Evolutionary conservation across 192 early-diverging fungal genomes (phyloP).

Genomic region (Entomortierella beljakovae): DNA sequence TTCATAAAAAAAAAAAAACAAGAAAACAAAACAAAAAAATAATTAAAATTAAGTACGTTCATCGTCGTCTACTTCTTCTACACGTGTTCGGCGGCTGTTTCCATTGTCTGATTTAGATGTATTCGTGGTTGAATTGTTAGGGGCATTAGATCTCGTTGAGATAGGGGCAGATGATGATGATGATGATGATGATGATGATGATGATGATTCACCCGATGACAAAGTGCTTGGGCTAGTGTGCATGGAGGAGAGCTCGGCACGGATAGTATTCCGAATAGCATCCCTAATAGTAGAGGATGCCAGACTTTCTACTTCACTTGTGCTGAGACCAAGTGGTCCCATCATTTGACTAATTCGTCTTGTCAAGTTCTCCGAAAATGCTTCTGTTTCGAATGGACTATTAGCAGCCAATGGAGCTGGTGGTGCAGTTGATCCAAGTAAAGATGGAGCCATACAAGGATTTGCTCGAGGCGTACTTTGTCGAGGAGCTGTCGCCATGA

Average conservation of each 20-base stretch:
- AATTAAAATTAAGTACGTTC: background rate
- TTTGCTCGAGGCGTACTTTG: slow-evolving; percentile 12
- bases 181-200: background rate
- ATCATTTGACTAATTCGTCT: slow-evolving; percentile 25
- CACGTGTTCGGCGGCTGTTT: slow-evolving; percentile 8
- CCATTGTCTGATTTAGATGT: background rate
- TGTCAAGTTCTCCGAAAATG: slow-evolving; percentile 21
- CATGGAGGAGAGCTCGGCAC: slow-evolving; percentile 15
- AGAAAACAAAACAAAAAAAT: background rate
- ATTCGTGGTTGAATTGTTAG: background rate
- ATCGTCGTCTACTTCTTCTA: slow-evolving; percentile 16
- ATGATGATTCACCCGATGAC: slow-evolving; percentile 3
- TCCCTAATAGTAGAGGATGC: slow-evolving; percentile 2
- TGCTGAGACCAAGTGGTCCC: slow-evolving; percentile 13
- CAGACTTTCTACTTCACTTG: background rate
- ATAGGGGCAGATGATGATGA: background rate
- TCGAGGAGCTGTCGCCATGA: slow-evolving; percentile 47
- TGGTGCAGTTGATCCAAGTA: slow-evolving; percentile 45
- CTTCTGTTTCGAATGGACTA: slow-evolving; percentile 10
- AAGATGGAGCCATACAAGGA: slow-evolving; percentile 37
- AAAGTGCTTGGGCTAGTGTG: background rate
- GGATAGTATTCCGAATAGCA: slow-evolving; percentile 7
- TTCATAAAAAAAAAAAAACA: too few species aligned
- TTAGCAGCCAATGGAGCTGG: slow-evolving; percentile 9
- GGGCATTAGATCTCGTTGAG: background rate